Evolutionary conservation across 2,329 filamentous ascomycete species (phyloP), one percentile per base, ranked within the genome.

Genomic region (Parastagonospora avenae): DNA sequence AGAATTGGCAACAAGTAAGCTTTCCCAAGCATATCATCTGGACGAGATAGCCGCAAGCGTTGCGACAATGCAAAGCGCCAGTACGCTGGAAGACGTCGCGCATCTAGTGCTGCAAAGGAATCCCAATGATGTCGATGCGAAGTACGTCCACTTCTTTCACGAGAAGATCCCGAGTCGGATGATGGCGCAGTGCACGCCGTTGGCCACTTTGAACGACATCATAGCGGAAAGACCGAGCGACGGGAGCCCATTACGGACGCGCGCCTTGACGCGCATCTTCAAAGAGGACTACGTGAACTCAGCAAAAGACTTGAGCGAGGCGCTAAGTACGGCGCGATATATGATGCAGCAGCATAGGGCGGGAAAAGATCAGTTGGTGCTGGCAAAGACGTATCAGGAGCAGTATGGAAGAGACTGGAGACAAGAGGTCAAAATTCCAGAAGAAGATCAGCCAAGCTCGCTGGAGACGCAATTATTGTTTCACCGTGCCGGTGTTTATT

Each of bases 61-160:
- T 37, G 89, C 88, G 30, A 90, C 87, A 0, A 94, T 93, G 90
- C 89, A 93, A 75, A 86, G 86, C 48, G 85, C 89, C 1, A 89
- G 88, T 14, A 85, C 88, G 0, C 77, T 95, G 10, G 89, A 94
- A 62, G 88, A 91, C 51, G 87, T 94, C 2, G 90, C 88, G 2
- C 80, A 82, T 5, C 78, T 88, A 54, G 90, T 95, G 29, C 75
- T 94, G 54, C 85, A 89, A 69, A 81, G 89, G 54, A 86, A 84
- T 53, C 79, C 84, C n/a, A 71, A 80, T 43, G 86, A 92, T 65
- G 74, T 80, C 37, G 89, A 94, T 65, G 91, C 90, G 27, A 89
- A 88, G 72, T 94, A 94, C 68, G 91, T 94, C n/a, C 89, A 94
- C 69, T 94, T 93, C 76, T 95, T 95, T 72, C 90, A 93, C 74